Conservation (phyloP, 208 protist genomes). For the Wallacemonas rigidus region DNA sequence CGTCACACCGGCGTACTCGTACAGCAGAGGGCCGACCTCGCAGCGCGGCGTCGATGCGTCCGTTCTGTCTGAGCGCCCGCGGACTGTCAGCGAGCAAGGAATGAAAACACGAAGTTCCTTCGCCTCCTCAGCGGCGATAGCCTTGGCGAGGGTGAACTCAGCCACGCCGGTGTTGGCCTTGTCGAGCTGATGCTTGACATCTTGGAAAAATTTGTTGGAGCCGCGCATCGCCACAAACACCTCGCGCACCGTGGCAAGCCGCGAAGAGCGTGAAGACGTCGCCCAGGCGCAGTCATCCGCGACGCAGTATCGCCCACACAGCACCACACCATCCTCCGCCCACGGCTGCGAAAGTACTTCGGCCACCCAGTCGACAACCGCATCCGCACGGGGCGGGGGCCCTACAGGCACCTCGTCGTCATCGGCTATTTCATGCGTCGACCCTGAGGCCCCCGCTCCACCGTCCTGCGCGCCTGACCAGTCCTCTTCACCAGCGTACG, state of each 20-base stretch:
- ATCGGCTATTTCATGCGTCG: neutral
- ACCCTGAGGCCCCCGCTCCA: too few relatives aligned
- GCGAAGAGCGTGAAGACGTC: conserved; percentile 56
- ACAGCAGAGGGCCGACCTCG: conserved; percentile 3
- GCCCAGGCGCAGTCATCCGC: conserved; percentile 87
- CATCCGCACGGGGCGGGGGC: conserved; percentile 21
- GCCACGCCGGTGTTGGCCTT: neutral
- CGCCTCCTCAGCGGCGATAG: conserved; percentile 47
- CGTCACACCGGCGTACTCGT: conserved; percentile 54
- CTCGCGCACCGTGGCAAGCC: conserved; percentile 54
- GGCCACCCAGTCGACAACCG: conserved; percentile 63
- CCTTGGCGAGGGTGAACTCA: conserved; percentile 65
- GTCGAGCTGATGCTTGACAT: conserved; percentile 62
- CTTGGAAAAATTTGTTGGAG: conserved; percentile 70
- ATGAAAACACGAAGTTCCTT: conserved; percentile 76
- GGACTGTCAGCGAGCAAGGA: conserved; percentile 48
- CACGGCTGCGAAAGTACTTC: conserved; percentile 16
- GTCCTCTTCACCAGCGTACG: conserved; percentile 81
- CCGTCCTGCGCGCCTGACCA: neutral
- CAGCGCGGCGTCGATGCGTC: neutral
- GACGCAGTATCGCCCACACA: conserved; percentile 72
- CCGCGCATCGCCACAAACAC: conserved; percentile 84
- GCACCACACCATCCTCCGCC: conserved; percentile 62
- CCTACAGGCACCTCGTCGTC: conserved; percentile 3
- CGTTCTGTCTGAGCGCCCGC: neutral